phyloP scores from a whole-genome alignment of 2,329 filamentous ascomycete species.

The Chaetomiaceae sp. region DNA sequence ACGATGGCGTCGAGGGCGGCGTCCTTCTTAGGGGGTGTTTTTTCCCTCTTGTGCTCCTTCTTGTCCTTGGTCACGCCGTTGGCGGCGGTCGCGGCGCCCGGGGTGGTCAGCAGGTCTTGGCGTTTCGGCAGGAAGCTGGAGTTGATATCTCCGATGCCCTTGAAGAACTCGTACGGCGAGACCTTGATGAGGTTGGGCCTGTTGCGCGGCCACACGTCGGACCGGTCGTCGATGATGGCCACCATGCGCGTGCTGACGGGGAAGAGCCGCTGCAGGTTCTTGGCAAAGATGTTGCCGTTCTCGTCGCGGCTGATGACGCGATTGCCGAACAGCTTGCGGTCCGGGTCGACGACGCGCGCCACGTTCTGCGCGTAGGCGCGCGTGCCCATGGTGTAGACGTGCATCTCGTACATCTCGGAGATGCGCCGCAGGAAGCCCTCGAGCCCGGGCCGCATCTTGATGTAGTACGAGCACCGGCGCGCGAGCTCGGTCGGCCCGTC shows the following conservation, averaged over 20 bases:
- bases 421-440: constrained; percentile 74
- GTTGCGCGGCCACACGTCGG: constrained; percentile 92
- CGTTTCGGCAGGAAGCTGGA: constrained; percentile 90
- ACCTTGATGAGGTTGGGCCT: constrained; percentile 92
- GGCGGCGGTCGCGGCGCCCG: constrained; percentile 22
- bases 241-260: constrained; percentile 99
- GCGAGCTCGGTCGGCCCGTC: constrained; percentile 68
- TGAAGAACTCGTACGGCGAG: constrained; percentile 93
- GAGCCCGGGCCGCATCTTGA: constrained; percentile 90
- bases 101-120: constrained; percentile 46
- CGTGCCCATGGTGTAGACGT: constrained; percentile 99
- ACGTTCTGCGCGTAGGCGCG: constrained; percentile 92
- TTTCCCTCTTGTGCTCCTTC: too few relatives aligned
- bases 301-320: constrained; percentile 95
- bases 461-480: constrained; percentile 89
- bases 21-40: constrained; percentile 30
- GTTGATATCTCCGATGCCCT: constrained; percentile 97
- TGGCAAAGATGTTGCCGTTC: constrained; percentile 87
- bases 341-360: constrained; percentile 86
- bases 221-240: constrained; percentile 95
- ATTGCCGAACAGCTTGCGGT: constrained; percentile 85
- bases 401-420: constrained; percentile 81
- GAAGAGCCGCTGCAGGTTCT: constrained; percentile 86
- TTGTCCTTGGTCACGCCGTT: constrained; percentile 19
- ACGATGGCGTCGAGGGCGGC: constrained; percentile 65